Evolutionary conservation across 2,329 filamentous ascomycete genomes (phyloP).

Genomic region (Ophiostoma piceae): DNA sequence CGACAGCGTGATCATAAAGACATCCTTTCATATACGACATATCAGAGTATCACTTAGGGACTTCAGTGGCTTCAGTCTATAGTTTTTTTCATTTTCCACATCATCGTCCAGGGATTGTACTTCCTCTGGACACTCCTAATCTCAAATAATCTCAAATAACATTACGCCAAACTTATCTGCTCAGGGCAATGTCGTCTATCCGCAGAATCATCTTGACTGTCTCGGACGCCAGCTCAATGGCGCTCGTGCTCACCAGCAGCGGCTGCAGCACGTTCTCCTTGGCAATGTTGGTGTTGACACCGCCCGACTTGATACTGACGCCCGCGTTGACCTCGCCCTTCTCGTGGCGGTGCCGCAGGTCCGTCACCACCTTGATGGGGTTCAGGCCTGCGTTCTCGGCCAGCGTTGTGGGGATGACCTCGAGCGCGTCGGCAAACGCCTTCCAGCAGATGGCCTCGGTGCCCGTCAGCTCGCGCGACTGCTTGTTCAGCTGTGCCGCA

Average conservation of each 20-base stretch:
- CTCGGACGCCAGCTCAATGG: conserved; percentile 93
- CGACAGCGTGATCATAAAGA: no score
- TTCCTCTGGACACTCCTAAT: not conserved
- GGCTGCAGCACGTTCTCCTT: conserved; percentile 97
- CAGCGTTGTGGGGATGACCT: conserved; percentile 92
- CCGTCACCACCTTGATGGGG: conserved; percentile 97
- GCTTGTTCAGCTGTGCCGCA: conserved; percentile 75
- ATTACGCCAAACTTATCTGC: conserved; percentile 41
- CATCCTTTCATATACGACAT: no score
- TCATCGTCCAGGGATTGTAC: conserved; percentile 2
- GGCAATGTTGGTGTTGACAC: conserved; percentile 93
- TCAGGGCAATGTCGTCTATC: conserved; percentile 62
- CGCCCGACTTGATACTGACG: conserved; percentile 95
- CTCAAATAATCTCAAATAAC: not conserved
- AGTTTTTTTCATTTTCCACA: conserved; percentile 13
- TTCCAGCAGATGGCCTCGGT: conserved; percentile 99
- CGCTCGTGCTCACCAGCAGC: conserved; percentile 91
- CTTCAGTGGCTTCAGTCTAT: not conserved
- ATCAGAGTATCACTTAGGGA: not conserved
- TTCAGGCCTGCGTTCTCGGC: conserved; percentile 97
- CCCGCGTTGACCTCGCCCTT: conserved; percentile 93
- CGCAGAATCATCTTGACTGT: conserved; percentile 90
- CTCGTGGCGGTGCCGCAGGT: conserved; percentile 88
- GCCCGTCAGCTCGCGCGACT: conserved; percentile 75
- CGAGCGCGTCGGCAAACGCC: conserved; percentile 94